Conservation (phyloP, 768 basidiomycete genomes). For the Butyriboletus loyo region DNA sequence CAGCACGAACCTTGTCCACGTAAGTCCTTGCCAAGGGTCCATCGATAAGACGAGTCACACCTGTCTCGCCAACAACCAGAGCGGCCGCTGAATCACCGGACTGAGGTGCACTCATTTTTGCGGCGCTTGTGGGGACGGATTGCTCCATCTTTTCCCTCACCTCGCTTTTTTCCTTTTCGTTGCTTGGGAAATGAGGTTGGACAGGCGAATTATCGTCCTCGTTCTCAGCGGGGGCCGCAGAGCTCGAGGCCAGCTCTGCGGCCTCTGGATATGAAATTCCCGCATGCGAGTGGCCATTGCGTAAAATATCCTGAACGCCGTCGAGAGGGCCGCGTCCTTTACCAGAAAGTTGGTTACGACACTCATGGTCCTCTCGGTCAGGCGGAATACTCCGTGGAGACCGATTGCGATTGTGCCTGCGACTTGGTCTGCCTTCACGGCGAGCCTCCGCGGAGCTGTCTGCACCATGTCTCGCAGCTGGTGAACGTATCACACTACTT, state of each 20-base stretch:
- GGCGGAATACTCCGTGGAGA: slow-evolving; percentile 1
- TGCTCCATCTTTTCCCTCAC: not conserved
- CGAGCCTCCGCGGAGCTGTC: slow-evolving; percentile 5
- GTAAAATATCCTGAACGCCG: not conserved
- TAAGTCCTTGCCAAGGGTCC: not conserved
- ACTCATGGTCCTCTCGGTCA: not conserved
- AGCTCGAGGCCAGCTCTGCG: too few species aligned
- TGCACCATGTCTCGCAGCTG: not conserved
- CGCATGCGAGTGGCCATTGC: not conserved
- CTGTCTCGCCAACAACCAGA: not conserved
- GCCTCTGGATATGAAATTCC: not conserved
- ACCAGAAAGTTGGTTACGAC: not conserved
- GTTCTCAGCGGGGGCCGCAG: not conserved
- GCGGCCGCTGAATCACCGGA: slow-evolving; percentile 2
- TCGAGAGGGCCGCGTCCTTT: not conserved
- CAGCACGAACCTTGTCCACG: slow-evolving; percentile 6
- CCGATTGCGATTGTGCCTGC: not conserved
- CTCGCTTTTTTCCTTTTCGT: slow-evolving; percentile 10
- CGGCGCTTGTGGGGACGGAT: not conserved
- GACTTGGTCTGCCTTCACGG: not conserved
- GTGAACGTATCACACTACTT: not conserved
- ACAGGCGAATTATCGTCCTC: not conserved
- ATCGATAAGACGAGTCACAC: not conserved
- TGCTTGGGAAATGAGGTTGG: not conserved
- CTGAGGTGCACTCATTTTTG: not conserved